Evolutionary conservation across 2,329 filamentous ascomycete genomes (phyloP), one percentile per base, ranked within the genome.

Genomic region (Fusarium sororula): DNA sequence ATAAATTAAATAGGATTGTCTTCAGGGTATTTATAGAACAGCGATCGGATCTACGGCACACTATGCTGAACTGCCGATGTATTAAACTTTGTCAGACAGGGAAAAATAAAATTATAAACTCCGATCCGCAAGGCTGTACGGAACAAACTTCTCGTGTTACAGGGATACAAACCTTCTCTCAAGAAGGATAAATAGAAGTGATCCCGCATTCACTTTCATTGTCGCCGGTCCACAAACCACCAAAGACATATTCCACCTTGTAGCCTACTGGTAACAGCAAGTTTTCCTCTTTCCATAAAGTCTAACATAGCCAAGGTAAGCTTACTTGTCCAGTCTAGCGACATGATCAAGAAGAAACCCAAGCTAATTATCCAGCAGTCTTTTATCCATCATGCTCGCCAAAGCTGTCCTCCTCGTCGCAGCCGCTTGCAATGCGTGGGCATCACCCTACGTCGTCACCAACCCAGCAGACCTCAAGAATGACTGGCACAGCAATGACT

Each of bases 271-370:
- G 22, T 6, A 22, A 6, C 7, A 24, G 9, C 5, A 22, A 26
- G 9, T 2, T 2, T 37, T 22, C 4, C 6, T 53, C 18, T 14
- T 3, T 6, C 7, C 18, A 12, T 1, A 15, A 15, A 3, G 1
- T 12, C 18, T 6, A 2, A 22, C 2, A 24, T 6, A 10, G 6
- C 17, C 4, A 10, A 35, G 11, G 50, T 26, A 11, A 12, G 6
- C 6, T 2, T 2, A 22, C 13, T 22, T 26, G 18, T 2, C 13
- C 4, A 20, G 3, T 26, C 1, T 8, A 15, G 5, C 0, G 7
- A 53, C n/a, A 37, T 22, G 2, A 15, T 2, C 3, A 12, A 38
- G 4, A 26, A 22, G 5, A 3, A 3, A 4, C 1, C 2, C 3
- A 17, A 9, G 4, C 18, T 38, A 26, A 38, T 8, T 6, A 12